Evolutionary conservation across 352 stramenopile genomes (phyloP), one percentile per base, ranked within the genome.

Genomic region (Phytophthora cactorum): DNA sequence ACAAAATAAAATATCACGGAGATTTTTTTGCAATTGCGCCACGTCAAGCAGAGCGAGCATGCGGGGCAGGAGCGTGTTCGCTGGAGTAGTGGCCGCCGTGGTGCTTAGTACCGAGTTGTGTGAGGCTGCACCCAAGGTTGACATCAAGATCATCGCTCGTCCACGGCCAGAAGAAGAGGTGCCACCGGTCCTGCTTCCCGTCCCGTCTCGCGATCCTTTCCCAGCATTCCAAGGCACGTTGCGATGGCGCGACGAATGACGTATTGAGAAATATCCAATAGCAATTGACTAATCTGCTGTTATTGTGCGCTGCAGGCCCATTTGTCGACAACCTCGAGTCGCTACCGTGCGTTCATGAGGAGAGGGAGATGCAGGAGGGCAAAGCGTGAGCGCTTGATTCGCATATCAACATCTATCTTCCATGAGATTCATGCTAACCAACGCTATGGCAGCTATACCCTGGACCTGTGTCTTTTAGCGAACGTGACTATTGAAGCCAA

Each of bases 391-490:
- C 64, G 12, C 9, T 68, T 28, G 11, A 25, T 57, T 44, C 27
- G 34, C 34, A 39, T 43, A 4, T 43, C 36, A 43, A 4, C 36
- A 43, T 14, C 29, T 43, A 27, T 41, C 25, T 28, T 12, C 2
- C 3, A 29, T 12, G 4, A 17, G 10, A 55, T 32, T 49, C 28
- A 27, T 45, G 17, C 15, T 55, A 41, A 59, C 29, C 5, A 8
- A 56, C 47, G 34, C 43, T 58, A 41, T 59, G 38, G 11, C 52
- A 93, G 82, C 28, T 85, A 77, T 55, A 60, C 77, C n/a, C 51
- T 93, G 28, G 77, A 91, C 12, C 52, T 93, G 27, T 93, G 83
- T 55, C 74, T 80, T 49, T 43, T 91, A 50, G 76, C 74, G 46
- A 91, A 91, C 58, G 76, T 89, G 31, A 93, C 82, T 10, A 75